phyloP scores from a whole-genome alignment of 1,284 basidiomycete genomes.

The Fomitopsis pinicola region DNA sequence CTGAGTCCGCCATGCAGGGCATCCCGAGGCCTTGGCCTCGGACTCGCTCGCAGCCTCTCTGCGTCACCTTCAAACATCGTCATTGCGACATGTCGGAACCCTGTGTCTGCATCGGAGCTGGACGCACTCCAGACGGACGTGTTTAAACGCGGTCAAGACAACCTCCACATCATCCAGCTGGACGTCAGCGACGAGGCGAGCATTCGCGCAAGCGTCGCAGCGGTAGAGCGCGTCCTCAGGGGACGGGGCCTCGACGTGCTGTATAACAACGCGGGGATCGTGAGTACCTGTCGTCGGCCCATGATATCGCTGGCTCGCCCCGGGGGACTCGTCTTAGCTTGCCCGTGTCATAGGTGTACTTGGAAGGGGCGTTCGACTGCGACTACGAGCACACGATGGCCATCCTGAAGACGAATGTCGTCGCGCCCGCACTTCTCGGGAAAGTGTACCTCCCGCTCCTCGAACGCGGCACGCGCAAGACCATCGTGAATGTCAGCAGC shows the following conservation, averaged over 20 bases:
- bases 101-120: conserved; percentile 26
- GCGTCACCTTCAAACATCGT: conserved; percentile 29
- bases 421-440: conserved; percentile 28
- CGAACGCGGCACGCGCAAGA: conserved; percentile 26
- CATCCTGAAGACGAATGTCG: conserved; percentile 28
- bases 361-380: conserved; percentile 17
- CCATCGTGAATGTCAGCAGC: conserved; percentile 30
- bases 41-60: conserved; percentile 32
- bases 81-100: conserved; percentile 35
- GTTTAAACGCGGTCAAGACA: conserved; percentile 9
- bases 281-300: conserved; percentile 9
- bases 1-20: conserved; percentile 16
- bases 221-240: conserved; percentile 11
- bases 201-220: conserved; percentile 23
- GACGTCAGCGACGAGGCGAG: conserved; percentile 29
- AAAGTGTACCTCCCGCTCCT: conserved; percentile 28
- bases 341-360: background rate
- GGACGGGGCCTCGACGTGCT: too few species aligned
- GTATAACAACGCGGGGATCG: conserved; percentile 21
- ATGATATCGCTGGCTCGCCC: background rate
- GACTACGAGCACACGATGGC: conserved; percentile 11
- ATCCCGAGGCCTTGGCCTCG: conserved; percentile 37
- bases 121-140: conserved; percentile 20
- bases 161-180: conserved; percentile 30
- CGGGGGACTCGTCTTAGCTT: background rate